Evolutionary conservation across 768 basidiomycete species (phyloP), one percentile per base, ranked within the genome.

Genomic region (Tylopilus sp.): DNA sequence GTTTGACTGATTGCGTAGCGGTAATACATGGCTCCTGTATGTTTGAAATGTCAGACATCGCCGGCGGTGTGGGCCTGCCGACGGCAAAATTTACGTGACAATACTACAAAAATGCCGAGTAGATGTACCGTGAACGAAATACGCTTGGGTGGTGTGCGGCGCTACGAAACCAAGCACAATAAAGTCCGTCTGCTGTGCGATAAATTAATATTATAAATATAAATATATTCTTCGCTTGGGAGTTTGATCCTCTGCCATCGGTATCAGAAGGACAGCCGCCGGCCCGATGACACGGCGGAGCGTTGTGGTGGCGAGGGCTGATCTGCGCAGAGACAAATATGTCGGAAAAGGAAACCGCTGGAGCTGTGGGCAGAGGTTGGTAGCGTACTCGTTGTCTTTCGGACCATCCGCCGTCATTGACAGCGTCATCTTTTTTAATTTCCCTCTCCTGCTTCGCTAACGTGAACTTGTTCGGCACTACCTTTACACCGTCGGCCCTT

Each of bases 1-100:
- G 58, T 97, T 97, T 80, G 94, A 97, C 79, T 97, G 85, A 79
- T 28, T 10, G 53, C 15, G 23, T 57, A 35, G 41, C 4, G n/a
- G n/a, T n/a, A n/a, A n/a, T n/a, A n/a, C n/a, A n/a, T n/a, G n/a
- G n/a, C n/a, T n/a, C 28, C 28, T 28, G 28, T 28, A 28, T 28
- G 28, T 28, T n/a, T 31, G 40, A 48, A 33, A 35, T 40, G 44
- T 55, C 17, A 39, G 25, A n/a, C 18, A 31, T 12, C 45, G 49
- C 57, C 52, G 57, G 66, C 63, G 61, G 66, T 53, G 46, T 40
- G 36, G n/a, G 51, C 45, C 52, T 60, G 51, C 66, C 67, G 67
- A 53, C 66, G 67, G 66, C 41, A 61, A 48, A 47, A 52, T 18
- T 53, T 40, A 62, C 33, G 35, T 44, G 46, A 25, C 35, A 25